Evolutionary conservation across 176 grass and related monocot species (phyloP).

Genomic region (Themeda triandra): DNA sequence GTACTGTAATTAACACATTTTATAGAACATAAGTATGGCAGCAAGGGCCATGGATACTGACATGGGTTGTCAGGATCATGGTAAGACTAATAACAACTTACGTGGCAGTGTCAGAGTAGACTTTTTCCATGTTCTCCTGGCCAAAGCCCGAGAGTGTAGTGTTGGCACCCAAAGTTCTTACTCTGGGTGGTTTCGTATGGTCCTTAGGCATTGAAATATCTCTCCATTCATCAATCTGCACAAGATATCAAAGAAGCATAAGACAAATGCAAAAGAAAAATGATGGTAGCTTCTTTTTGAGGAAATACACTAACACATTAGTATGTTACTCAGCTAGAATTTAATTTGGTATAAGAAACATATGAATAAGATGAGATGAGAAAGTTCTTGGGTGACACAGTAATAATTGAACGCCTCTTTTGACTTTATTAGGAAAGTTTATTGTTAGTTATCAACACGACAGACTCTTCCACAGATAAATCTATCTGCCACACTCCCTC

Average conservation of each 20-base stretch:
- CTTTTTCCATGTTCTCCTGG: conserved; percentile 62
- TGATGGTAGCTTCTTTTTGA: neutral
- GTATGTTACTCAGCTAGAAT: conserved; percentile 1
- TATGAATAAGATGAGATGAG: conserved; percentile 9
- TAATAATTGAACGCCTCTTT: neutral
- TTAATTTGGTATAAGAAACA: conserved; percentile 3
- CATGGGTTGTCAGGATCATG: conserved; percentile 1
- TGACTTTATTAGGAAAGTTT: neutral
- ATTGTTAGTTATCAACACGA: neutral
- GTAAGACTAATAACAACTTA: conserved; percentile 29
- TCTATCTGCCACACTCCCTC: neutral
- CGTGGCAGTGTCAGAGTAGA: conserved; percentile 37
- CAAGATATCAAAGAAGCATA: conserved; percentile 28
- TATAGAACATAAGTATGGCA: conserved; percentile 12
- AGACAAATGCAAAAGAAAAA: conserved; percentile 28
- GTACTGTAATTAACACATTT: conserved; percentile 31
- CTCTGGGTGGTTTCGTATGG: conserved; percentile 61
- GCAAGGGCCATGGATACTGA: conserved; percentile 15
- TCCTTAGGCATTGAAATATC: conserved; percentile 83
- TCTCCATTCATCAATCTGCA: conserved; percentile 95
- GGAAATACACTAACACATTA: neutral
- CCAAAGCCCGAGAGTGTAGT: conserved; percentile 76
- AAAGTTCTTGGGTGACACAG: neutral
- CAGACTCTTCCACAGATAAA: neutral
- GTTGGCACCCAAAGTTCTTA: conserved; percentile 70